These are phyloP conservation scores for Picea glauca DNA, from an alignment of 75 land plant genomes.

Conservation along the genomic window DNA sequence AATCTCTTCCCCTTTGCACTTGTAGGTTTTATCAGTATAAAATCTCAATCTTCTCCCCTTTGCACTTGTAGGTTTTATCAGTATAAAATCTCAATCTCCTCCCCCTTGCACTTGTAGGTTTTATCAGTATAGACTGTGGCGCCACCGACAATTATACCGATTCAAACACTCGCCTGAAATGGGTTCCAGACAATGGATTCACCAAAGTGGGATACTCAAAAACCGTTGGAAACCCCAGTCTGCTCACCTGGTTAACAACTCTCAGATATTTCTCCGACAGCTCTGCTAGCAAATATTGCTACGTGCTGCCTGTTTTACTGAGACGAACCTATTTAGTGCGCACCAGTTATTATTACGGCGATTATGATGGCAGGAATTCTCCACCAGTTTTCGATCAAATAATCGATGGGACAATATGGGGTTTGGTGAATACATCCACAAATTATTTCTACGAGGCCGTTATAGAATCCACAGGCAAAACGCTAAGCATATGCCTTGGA, in stretches of 20 bases:
- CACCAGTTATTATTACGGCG: constrained; percentile 60
- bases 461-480: constrained; percentile 34
- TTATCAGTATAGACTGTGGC: constrained; percentile 55
- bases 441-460: constrained; percentile 53
- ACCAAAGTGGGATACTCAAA: constrained; percentile 32
- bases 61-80: too few species aligned
- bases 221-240: neutral
- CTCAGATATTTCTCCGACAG: constrained; percentile 53
- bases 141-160: constrained; percentile 7
- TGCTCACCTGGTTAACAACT: constrained; percentile 23
- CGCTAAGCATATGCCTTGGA: constrained; percentile 52
- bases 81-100: too few species aligned
- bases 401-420: constrained; percentile 54
- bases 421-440: constrained; percentile 38
- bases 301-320: constrained; percentile 36
- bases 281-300: constrained; percentile 49
- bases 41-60: too few species aligned
- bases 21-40: too few species aligned
- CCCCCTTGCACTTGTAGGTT: constrained; percentile 20
- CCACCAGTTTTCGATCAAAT: constrained; percentile 70
- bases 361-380: constrained; percentile 38
- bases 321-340: constrained; percentile 43
- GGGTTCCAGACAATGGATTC: constrained; percentile 42
- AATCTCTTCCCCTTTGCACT: too few species aligned
- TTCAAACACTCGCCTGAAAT: constrained; percentile 17